Evolutionary conservation across 306 rosid genomes (phyloP).

Genomic region (Rosa rugosa): DNA sequence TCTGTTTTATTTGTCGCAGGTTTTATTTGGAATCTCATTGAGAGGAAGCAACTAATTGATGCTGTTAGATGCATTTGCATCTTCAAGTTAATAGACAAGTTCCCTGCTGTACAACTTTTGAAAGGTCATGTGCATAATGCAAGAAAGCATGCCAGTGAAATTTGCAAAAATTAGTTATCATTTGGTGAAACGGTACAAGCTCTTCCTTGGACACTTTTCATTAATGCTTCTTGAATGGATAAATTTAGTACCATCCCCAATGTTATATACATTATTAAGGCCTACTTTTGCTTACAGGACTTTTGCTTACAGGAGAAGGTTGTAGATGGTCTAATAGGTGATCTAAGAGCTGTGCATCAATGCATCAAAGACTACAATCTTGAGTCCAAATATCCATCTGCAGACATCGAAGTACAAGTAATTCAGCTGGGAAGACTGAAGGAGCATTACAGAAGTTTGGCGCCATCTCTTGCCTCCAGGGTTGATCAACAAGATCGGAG

Average conservation of each 20-base stretch:
- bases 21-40: constrained; percentile 39
- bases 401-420: constrained; percentile 31
- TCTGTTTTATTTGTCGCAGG: constrained; percentile 31
- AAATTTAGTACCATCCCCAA: not conserved
- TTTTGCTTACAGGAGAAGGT: constrained; percentile 36
- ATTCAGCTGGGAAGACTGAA: constrained; percentile 26
- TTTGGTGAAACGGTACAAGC: constrained; percentile 30
- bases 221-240: not conserved
- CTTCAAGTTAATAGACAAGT: constrained; percentile 43
- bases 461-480: not conserved
- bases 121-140: constrained; percentile 23
- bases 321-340: constrained; percentile 37
- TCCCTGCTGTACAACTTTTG: constrained; percentile 39
- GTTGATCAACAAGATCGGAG: not conserved
- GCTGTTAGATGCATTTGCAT: constrained; percentile 59
- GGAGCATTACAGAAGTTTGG: constrained; percentile 13
- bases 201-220: not conserved
- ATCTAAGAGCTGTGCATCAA: constrained; percentile 28
- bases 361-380: constrained; percentile 50
- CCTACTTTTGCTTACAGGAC: constrained; percentile 32
- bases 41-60: constrained; percentile 7
- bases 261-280: not conserved
- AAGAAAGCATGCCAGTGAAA: not conserved
- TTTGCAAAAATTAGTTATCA: not conserved
- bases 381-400: constrained; percentile 26